Conservation (phyloP, 2,329 filamentous ascomycete species). For the Claviceps humidiphila region DNA sequence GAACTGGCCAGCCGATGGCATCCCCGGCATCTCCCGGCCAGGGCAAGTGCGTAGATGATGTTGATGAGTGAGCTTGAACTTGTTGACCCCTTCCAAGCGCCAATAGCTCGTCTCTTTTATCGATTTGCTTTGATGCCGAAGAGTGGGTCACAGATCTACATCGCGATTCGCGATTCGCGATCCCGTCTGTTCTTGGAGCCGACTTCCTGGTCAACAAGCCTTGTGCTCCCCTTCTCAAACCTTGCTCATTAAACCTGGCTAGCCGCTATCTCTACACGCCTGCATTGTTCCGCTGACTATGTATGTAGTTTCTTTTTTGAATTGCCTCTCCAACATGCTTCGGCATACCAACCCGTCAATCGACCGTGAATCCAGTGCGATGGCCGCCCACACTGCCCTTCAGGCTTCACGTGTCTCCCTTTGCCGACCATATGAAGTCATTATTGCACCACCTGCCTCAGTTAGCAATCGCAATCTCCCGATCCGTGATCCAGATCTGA, state of each 20-base stretch:
- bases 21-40: too few species aligned
- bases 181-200: not conserved
- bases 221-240: not conserved
- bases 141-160: not conserved
- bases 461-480: not conserved
- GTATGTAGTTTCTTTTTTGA: not conserved
- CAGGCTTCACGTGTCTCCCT: not conserved
- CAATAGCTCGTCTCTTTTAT: not conserved
- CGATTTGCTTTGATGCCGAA: not conserved
- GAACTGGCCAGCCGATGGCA: too few species aligned
- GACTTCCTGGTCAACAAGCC: not conserved
- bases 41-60: too few species aligned
- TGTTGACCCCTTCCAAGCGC: not conserved
- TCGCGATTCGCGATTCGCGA: too few species aligned
- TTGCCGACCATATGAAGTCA: not conserved
- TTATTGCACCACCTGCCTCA: conserved; percentile 2
- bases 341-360: not conserved
- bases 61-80: too few species aligned
- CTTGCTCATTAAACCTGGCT: not conserved
- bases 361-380: not conserved
- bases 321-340: not conserved
- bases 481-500: not conserved
- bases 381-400: not conserved
- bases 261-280: not conserved
- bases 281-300: not conserved